Conservation (phyloP, 176 grass and related monocot genomes). For the Paspalum notatum region DNA sequence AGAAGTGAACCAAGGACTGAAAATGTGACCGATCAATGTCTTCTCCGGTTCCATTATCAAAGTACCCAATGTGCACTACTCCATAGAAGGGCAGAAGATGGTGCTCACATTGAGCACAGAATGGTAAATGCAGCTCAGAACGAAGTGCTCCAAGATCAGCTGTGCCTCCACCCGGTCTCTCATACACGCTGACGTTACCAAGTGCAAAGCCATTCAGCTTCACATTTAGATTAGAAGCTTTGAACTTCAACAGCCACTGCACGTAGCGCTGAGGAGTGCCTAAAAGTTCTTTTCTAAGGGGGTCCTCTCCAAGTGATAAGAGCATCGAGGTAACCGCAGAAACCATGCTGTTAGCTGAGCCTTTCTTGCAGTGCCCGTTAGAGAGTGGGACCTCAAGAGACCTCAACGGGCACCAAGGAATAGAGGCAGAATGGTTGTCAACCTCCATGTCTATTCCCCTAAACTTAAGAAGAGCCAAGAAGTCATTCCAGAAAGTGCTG, state of each 20-base stretch:
- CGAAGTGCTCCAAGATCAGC: conserved; percentile 46
- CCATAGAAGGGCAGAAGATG: conserved; percentile 94
- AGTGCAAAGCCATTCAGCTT: conserved; percentile 54
- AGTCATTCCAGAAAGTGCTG: conserved; percentile 78
- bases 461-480: conserved; percentile 70
- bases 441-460: conserved; percentile 59
- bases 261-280: conserved; percentile 75
- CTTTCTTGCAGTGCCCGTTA: conserved; percentile 52
- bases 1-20: conserved; percentile 78
- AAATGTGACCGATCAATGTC: conserved; percentile 58
- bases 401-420: conserved; percentile 78
- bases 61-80: conserved; percentile 82
- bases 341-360: conserved; percentile 65
- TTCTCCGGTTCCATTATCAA: conserved; percentile 39
- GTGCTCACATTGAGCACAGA: conserved; percentile 92
- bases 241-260: conserved; percentile 91
- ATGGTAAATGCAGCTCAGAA: conserved; percentile 72
- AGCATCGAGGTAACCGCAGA: conserved; percentile 71
- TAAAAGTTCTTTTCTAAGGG: conserved; percentile 76
- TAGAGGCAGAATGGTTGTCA: conserved; percentile 35
- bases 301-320: conserved; percentile 76
- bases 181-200: conserved; percentile 27
- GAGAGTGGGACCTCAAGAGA: conserved; percentile 45
- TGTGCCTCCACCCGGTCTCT: conserved; percentile 37
- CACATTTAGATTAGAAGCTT: conserved; percentile 54